Evolutionary conservation across 2,329 filamentous ascomycete species (phyloP), one percentile per base, ranked within the genome.

Genomic region (Sarocladium oryzae): DNA sequence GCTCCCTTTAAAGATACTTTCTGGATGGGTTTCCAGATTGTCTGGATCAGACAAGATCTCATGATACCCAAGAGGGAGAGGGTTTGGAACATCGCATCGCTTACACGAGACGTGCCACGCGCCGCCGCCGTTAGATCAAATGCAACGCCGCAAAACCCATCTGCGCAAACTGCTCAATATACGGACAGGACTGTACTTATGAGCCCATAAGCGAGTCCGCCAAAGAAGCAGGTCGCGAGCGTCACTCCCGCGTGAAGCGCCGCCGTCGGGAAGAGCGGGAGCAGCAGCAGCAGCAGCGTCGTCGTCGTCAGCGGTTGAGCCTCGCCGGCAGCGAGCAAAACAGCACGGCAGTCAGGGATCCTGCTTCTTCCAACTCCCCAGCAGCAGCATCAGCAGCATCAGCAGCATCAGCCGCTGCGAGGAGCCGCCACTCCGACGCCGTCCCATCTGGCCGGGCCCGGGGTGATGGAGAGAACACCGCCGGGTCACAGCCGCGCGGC

Each of bases 141-240:
- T 78, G 75, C 58, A 74, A 72, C 52, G 67, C 67, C 20, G 70
- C 71, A 43, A 61, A 65, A 49, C 74, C 73, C 2, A 60, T 58
- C 26, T 77, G 74, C 53, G 65, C 66, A 28, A 76, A 73, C 56
- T 77, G 74, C 57, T 63, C 65, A 52, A 67, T 65, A 1, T 73
- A 76, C 54, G 69, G 66, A 6, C 67, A 70, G 48, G 67, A 68
- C 15, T 76, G 74, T 51, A 61, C 65, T 32, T 72, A 73, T 52
- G 66, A 69, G 37, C 63, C 66, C 10, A 60, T 66, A 45, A 58
- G 60, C 23, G 59, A 65, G 48, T 57, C 59, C 36, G 57, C 59
- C 18, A 60, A 54, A 38, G 53, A 52, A 26, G 53, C 55, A 13
- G 53, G 54, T 15, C 46, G 54, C 10, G 45, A 50, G 24, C 51